These are phyloP conservation scores for Leccinum barrowsii DNA, from an alignment of 768 basidiomycete genomes.

Conservation along the genomic window DNA sequence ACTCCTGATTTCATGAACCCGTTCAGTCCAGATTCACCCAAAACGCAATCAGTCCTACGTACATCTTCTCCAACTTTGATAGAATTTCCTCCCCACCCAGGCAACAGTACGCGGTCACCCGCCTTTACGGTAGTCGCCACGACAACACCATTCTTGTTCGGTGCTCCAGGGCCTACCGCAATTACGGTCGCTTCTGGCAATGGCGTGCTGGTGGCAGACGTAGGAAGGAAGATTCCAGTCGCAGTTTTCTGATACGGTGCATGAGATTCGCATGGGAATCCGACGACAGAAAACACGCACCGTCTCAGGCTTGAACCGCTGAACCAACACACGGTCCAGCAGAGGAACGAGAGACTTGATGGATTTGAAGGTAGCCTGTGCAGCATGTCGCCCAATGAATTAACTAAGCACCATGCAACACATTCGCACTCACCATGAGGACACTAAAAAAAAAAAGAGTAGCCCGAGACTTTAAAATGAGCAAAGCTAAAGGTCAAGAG, in stretches of 20 bases:
- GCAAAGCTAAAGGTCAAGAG: conserved; percentile 22
- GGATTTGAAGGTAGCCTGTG: conserved; percentile 92
- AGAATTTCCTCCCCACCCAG: conserved; percentile 93
- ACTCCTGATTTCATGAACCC: conserved; percentile 58
- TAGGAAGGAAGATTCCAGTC: conserved; percentile 91
- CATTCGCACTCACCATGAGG: conserved; percentile 26
- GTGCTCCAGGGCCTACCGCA: conserved; percentile 93
- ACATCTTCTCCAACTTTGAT: conserved; percentile 98
- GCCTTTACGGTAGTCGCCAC: conserved; percentile 75
- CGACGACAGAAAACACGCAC: conserved; percentile 44
- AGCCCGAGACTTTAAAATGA: conserved; percentile 14
- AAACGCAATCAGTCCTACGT: conserved; percentile 28
- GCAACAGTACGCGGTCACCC: conserved; percentile 90
- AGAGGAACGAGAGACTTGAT: conserved; percentile 90
- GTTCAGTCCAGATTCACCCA: conserved; percentile 5
- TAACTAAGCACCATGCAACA: neutral
- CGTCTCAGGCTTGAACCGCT: conserved; percentile 94
- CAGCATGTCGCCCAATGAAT: conserved; percentile 46
- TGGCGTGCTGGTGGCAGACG: conserved; percentile 76
- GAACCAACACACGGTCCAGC: conserved; percentile 94
- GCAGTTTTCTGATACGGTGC: conserved; percentile 87
- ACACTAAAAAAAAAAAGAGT: neutral
- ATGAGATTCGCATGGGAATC: neutral
- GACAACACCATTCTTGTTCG: conserved; percentile 77
- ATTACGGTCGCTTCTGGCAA: conserved; percentile 98